phyloP scores from a whole-genome alignment of 176 grass and related monocot genomes.

The Calamus simplicifolius region DNA sequence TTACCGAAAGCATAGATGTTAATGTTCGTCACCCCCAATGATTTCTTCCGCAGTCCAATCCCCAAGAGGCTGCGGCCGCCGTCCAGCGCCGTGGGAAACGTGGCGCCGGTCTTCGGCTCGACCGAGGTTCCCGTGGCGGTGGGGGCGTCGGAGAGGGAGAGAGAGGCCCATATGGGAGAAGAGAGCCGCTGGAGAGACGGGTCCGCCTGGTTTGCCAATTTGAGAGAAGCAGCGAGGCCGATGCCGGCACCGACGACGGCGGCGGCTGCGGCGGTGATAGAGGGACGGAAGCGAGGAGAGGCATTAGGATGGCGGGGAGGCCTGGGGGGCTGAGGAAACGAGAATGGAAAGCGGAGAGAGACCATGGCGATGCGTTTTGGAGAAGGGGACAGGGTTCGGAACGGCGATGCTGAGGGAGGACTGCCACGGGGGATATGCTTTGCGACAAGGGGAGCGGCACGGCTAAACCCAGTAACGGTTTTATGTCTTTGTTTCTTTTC shows the following conservation, averaged over 20 bases:
- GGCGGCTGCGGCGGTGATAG: constrained; percentile 31
- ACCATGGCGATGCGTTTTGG: constrained; percentile 1
- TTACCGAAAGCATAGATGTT: constrained; percentile 90
- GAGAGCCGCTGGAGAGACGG: constrained; percentile 16
- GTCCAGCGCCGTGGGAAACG: constrained; percentile 40
- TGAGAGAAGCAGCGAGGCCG: constrained; percentile 27
- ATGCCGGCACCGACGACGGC: constrained; percentile 17
- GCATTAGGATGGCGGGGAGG: constrained; percentile 18
- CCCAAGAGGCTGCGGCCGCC: constrained; percentile 50
- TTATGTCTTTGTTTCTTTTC: no score
- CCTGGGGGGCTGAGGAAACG: constrained; percentile 16
- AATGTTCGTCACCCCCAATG: constrained; percentile 68
- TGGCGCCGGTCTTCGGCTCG: constrained; percentile 46
- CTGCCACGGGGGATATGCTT: no score
- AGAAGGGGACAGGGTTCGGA: no score
- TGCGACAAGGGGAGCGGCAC: no score
- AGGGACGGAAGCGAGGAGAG: neutral
- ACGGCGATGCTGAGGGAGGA: no score
- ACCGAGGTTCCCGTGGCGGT: constrained; percentile 10
- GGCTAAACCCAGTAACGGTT: no score
- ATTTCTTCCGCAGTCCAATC: constrained; percentile 65
- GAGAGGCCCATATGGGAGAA: constrained; percentile 52
- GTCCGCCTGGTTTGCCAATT: constrained; percentile 14
- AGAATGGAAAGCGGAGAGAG: constrained; percentile 14
- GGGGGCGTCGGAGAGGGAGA: constrained; percentile 44